phyloP scores from a whole-genome alignment of 1,284 basidiomycete species.

The Trichosporon sp. region DNA sequence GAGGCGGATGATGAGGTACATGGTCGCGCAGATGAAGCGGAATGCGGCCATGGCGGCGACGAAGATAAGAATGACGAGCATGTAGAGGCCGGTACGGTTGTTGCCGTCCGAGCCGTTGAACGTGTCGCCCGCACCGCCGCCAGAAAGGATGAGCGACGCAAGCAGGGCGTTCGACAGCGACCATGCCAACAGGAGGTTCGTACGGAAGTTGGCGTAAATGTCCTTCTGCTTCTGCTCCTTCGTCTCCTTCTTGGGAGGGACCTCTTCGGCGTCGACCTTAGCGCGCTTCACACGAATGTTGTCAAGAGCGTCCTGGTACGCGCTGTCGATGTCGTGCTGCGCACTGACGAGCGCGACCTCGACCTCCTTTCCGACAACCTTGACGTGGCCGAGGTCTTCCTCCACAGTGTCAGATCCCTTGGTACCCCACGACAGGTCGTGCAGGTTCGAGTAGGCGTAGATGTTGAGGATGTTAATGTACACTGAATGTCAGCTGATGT shows the following conservation, averaged over 20 bases:
- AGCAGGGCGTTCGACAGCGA: slow-evolving; percentile 66
- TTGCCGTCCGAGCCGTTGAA: slow-evolving; percentile 62
- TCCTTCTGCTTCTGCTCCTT: slow-evolving; percentile 75
- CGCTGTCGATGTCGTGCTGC: slow-evolving; percentile 80
- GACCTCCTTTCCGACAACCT: slow-evolving; percentile 67
- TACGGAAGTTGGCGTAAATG: slow-evolving; percentile 83
- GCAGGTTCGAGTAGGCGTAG: slow-evolving; percentile 63
- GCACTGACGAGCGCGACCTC: slow-evolving; percentile 86
- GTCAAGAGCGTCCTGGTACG: slow-evolving; percentile 84
- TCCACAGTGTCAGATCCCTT: slow-evolving; percentile 71
- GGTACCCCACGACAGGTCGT: slow-evolving; percentile 77
- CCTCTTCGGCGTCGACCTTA: slow-evolving; percentile 41
- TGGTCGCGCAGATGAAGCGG: slow-evolving; percentile 66
- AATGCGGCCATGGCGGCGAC: slow-evolving; percentile 57
- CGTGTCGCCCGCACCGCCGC: slow-evolving; percentile 65
- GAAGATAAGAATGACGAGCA: slow-evolving; percentile 54
- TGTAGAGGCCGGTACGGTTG: slow-evolving; percentile 59
- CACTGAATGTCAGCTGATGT: slow-evolving; percentile 23
- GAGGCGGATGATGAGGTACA: slow-evolving; percentile 66
- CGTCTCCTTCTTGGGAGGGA: slow-evolving; percentile 59
- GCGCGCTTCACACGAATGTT: slow-evolving; percentile 63
- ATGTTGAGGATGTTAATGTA: slow-evolving; percentile 35
- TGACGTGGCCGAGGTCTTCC: slow-evolving; percentile 75
- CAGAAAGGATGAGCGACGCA: slow-evolving; percentile 80
- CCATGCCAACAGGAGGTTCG: slow-evolving; percentile 58